These are phyloP conservation scores for Pluteus cervinus DNA, from an alignment of 768 basidiomycete genomes.

Conservation along the genomic window DNA sequence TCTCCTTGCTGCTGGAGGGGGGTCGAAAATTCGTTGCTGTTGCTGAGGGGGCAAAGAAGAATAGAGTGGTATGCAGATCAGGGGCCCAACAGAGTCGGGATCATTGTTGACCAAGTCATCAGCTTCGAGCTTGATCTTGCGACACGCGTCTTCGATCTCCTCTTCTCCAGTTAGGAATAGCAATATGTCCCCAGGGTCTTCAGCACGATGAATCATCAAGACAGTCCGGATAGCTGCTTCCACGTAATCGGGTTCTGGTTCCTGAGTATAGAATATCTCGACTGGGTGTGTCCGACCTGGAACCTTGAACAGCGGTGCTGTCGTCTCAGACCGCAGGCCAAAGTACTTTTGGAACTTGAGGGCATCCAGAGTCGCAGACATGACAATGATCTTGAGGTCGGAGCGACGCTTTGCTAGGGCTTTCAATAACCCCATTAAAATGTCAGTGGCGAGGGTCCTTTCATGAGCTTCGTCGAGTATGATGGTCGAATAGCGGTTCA, in stretches of 20 bases:
- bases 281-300: slow-evolving; percentile 94
- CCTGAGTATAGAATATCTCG: slow-evolving; percentile 90
- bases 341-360: slow-evolving; percentile 98
- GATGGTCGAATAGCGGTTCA: slow-evolving; percentile 91
- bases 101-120: slow-evolving; percentile 75
- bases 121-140: slow-evolving; percentile 87
- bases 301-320: slow-evolving; percentile 82
- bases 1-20: slow-evolving; percentile 59
- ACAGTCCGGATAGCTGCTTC: slow-evolving; percentile 96
- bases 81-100: slow-evolving; percentile 73
- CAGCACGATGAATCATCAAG: slow-evolving; percentile 94
- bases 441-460: slow-evolving; percentile 95
- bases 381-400: slow-evolving; percentile 96
- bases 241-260: slow-evolving; percentile 92
- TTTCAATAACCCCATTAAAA: slow-evolving; percentile 96
- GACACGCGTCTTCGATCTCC: slow-evolving; percentile 95
- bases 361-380: slow-evolving; percentile 97
- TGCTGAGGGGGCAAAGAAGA: slow-evolving; percentile 91
- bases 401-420: slow-evolving; percentile 68
- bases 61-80: slow-evolving; percentile 89
- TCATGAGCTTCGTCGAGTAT: slow-evolving; percentile 99
- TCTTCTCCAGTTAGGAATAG: slow-evolving; percentile 98
- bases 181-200: slow-evolving; percentile 88
- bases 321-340: slow-evolving; percentile 34
- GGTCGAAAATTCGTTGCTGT: slow-evolving; percentile 95